Conservation (phyloP, 2,329 filamentous ascomycete genomes). For the Colletotrichum spaethianum region DNA sequence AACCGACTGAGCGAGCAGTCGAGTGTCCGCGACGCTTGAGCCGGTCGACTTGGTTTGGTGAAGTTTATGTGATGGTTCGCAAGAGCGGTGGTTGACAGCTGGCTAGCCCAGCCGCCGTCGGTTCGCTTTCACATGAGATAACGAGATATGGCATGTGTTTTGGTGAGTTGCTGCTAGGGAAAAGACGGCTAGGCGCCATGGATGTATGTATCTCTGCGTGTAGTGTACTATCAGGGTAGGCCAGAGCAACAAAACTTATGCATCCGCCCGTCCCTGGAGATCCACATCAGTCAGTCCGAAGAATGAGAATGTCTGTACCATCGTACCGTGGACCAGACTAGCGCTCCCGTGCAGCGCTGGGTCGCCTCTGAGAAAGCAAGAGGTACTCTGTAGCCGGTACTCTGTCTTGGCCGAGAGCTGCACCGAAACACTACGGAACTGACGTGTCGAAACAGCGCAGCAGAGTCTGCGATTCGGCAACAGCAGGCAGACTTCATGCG, state of each 20-base stretch:
- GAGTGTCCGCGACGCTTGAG: conserved; percentile 3
- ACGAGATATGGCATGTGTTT: conserved; percentile 21
- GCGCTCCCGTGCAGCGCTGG: not conserved
- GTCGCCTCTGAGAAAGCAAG: not conserved
- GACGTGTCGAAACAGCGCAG: conserved; percentile 8
- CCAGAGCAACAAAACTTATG: conserved; percentile 9
- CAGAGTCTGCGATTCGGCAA: conserved; percentile 7
- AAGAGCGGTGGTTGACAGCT: conserved; percentile 18
- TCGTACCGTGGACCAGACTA: not conserved
- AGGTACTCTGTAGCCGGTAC: conserved; percentile 2
- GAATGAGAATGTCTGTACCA: not conserved
- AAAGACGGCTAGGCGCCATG: conserved; percentile 4
- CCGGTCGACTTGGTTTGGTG: not conserved
- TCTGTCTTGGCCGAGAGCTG: conserved; percentile 13
- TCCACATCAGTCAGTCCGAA: not conserved
- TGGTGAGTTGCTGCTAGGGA: conserved; percentile 9
- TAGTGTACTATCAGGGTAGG: conserved; percentile 19
- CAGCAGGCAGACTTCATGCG: conserved; percentile 26
- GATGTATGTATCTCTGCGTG: too few relatives aligned
- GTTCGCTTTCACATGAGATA: conserved; percentile 31
- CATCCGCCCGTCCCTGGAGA: conserved; percentile 13
- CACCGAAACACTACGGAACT: conserved; percentile 21
- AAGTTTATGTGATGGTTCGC: conserved; percentile 8
- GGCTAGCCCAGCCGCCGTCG: conserved; percentile 1
- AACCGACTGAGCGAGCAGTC: not conserved